Evolutionary conservation across 805 yeast species (phyloP), one percentile per base, ranked within the genome.

Genomic region (Vanderwaltozyma polyspora): DNA sequence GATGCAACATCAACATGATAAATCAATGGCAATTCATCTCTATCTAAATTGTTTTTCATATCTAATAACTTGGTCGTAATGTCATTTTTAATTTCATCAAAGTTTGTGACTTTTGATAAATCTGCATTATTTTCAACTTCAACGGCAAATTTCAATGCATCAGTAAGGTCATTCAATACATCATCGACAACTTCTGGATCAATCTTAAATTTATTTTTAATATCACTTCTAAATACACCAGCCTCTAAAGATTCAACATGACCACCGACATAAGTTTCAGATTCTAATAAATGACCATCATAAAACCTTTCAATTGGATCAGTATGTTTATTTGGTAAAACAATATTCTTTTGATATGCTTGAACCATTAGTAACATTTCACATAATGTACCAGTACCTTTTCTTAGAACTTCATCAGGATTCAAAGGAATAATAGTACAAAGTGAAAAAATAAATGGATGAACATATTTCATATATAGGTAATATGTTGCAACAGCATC

Each of bases 401-500:
- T 91, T 51, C 99, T 67, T 36, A 91, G 64, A 16, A 84, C 89
- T 57, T 93, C 98, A 59, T 91, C 99, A 0, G 98, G 98, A 48
- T 87, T 85, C 46, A 91, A 64, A 0, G 99, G 99, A 60, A 91
- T 75, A 54, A 91, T 93, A 10, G 93, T 86, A 59, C 97, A 87
- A 38, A 91, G 73, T 2, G 98, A 91, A 52, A 91, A 86, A 45
- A 91, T 80, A 62, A 91, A 91, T 2, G 97, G 97, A 58, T 87
- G 97, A 34, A 91, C 95, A 53, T 91, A 93, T 59, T 91, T 91
- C 75, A 81, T 87, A 63, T 87, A 91, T 30, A 91, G 65, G 58
- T 91, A 91, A 55, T 87, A 91, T 0, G 99, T 91, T 4, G 98
- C 98, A 26, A 93, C 98, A 10, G 99, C 99, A 68, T 91, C 99